Base-by-base conservation (phyloP, 805 yeast genomes). In the Schizosaccharomyces octosporus region DNA sequence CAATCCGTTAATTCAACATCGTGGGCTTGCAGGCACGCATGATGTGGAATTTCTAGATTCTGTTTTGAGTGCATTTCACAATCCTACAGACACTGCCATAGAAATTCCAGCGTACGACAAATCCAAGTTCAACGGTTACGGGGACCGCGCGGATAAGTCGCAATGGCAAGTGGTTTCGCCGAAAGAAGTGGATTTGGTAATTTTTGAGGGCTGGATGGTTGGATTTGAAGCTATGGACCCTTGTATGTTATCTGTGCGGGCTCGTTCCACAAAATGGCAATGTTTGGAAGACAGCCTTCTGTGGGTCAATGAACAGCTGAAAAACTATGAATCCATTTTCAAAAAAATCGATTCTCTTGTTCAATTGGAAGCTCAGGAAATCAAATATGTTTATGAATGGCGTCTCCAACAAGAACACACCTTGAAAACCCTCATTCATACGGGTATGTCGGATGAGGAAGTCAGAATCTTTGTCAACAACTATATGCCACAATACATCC, bases 21-120 rank as follows among this genome's bases (percentile, higher is more conserved):
- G 97, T 31, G 97, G 97, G 0, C 75, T 86, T 17, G 97, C 97
- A 0, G 97, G 97, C 0, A 90, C 97, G 0, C 98, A 90, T 69
- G 97, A 90, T 67, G 67, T 85, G 19, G 66, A 65, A 0, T 84
- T 29, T 68, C 69, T 21, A 58, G 64, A 5, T 65, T 70, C 6
- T 5, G 59, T 63, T 9, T 51, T 66, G n/a, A 6, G 27, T 9
- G 61, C 63, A 6, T 64, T 85, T 48, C 63, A 65, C 5, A 64
- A 65, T 32, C 61, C 64, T 55, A 68, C 67, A 57, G 67, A 72
- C 9, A 59, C 64, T 0, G 66, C 66, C 2, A 68, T 78, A 2
- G 63, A 67, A 1, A 71, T 81, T 5, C 97, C 97, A 0, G 65
- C 69, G 6, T 93, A 88, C 71, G 95, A 90, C 68, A 93, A 90